Evolutionary conservation across 257 asterid species (phyloP).

Genomic region (Fraxinus americana): DNA sequence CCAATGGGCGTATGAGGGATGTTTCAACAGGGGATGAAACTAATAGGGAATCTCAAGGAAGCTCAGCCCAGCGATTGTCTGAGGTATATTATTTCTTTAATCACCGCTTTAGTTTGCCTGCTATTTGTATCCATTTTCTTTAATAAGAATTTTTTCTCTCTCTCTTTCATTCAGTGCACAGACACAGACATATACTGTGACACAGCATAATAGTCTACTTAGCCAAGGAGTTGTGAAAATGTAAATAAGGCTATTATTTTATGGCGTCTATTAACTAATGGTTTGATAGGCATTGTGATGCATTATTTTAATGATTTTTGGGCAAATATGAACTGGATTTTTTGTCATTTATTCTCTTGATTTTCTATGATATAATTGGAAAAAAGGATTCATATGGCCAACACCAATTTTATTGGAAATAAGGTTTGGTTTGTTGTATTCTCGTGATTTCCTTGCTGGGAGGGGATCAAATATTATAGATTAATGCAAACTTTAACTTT

Average conservation of each 20-base stretch:
- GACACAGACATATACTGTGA: background rate
- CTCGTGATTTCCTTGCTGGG: background rate
- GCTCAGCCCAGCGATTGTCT: conserved; percentile 54
- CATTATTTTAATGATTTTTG: background rate
- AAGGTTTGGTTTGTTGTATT: background rate
- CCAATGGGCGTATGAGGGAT: conserved; percentile 51
- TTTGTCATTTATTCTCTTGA: background rate
- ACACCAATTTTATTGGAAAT: background rate
- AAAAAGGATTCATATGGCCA: background rate
- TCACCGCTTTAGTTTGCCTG: conserved; percentile 14
- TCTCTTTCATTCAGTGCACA: background rate
- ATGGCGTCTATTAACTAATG: background rate
- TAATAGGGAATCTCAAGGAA: conserved; percentile 47
- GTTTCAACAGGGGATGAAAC: conserved; percentile 35
- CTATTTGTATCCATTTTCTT: background rate
- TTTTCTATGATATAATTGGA: background rate
- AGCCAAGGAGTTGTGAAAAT: background rate
- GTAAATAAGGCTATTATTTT: background rate
- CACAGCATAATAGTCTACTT: background rate
- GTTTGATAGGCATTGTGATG: background rate
- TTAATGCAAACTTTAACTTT: too few species aligned
- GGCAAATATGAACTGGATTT: background rate
- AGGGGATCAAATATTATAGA: background rate
- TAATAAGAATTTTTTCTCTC: background rate
- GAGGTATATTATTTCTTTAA: conserved; percentile 59